Conservation (phyloP, 805 yeast species). For the Cyberlindnera japonica region DNA sequence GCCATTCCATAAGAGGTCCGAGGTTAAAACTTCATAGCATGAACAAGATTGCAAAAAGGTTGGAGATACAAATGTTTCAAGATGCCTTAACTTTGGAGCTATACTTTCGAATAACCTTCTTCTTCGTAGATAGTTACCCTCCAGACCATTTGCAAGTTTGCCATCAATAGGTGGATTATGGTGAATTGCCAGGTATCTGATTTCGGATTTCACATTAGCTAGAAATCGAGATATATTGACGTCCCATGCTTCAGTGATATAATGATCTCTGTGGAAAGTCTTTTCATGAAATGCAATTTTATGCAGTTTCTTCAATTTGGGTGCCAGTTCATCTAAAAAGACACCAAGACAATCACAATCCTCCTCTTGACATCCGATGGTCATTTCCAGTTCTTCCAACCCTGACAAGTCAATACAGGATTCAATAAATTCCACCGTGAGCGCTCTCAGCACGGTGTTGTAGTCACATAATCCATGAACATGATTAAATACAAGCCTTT, state of each 20-base stretch:
- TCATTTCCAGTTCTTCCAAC: slow-evolving; percentile 44
- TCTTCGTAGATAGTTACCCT: slow-evolving; percentile 68
- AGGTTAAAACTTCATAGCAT: slow-evolving; percentile 67
- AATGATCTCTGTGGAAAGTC: slow-evolving; percentile 39
- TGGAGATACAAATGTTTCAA: slow-evolving; percentile 51
- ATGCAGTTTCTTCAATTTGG: slow-evolving; percentile 25
- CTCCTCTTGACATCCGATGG: slow-evolving; percentile 49
- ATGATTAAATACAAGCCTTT: slow-evolving; percentile 37
- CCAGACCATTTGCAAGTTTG: slow-evolving; percentile 58
- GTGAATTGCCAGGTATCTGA: slow-evolving; percentile 45
- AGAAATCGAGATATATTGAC: slow-evolving; percentile 42
- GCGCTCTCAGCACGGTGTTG: slow-evolving; percentile 32
- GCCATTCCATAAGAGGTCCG: slow-evolving; percentile 75
- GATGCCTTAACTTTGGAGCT: slow-evolving; percentile 41
- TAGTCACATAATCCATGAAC: slow-evolving; percentile 45
- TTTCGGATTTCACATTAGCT: slow-evolving; percentile 28
- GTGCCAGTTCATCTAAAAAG: slow-evolving; percentile 38
- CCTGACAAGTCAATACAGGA: slow-evolving; percentile 28
- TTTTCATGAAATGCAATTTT: slow-evolving; percentile 32
- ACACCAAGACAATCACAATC: slow-evolving; percentile 43
- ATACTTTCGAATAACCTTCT: slow-evolving; percentile 45
- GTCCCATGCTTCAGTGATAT: slow-evolving; percentile 55
- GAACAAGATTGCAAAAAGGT: slow-evolving; percentile 56
- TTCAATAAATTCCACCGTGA: slow-evolving; percentile 31
- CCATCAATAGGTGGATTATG: slow-evolving; percentile 61